Conservation (phyloP, 371 early-diverging fungal genomes). For the Rhizopus stolonifer region DNA sequence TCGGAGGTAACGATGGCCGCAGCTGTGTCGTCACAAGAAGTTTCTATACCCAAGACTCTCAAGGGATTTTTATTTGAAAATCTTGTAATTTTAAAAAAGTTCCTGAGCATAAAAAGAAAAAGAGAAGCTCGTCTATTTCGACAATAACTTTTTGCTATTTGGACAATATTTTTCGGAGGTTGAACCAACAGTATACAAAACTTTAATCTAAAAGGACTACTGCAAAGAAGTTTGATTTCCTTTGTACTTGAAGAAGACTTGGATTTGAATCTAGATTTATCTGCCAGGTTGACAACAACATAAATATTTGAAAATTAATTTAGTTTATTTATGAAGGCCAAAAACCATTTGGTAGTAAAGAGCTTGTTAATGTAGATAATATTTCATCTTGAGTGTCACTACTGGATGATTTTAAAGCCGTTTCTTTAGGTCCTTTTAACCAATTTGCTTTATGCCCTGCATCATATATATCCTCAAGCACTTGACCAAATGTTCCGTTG, state of each 20-base stretch:
- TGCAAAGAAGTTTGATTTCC: too few relatives aligned
- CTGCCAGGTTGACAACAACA: too few relatives aligned
- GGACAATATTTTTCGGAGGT: too few relatives aligned
- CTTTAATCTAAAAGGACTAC: too few relatives aligned
- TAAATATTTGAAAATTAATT: too few relatives aligned
- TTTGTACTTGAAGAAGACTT: too few relatives aligned
- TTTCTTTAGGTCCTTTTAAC: conserved; percentile 44
- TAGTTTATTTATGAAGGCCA: conserved; percentile 1
- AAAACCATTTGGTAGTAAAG: background rate
- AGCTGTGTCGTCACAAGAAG: conserved; percentile 86
- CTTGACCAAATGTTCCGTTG: conserved; percentile 67
- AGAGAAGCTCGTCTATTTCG: too few relatives aligned
- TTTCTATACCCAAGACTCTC: conserved; percentile 73
- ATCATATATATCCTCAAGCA: conserved; percentile 81
- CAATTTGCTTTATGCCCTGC: conserved; percentile 72
- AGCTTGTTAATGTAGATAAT: background rate
- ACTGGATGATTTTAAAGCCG: background rate
- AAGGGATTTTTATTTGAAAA: conserved; percentile 12
- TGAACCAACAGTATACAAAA: too few relatives aligned
- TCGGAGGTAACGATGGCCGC: conserved; percentile 78
- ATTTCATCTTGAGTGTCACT: background rate
- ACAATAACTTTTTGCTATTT: too few relatives aligned
- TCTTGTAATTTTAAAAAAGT: background rate
- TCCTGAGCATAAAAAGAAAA: background rate
- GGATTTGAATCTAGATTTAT: too few relatives aligned